phyloP scores from a whole-genome alignment of 1,284 basidiomycete species.

The Flammula alnicola region DNA sequence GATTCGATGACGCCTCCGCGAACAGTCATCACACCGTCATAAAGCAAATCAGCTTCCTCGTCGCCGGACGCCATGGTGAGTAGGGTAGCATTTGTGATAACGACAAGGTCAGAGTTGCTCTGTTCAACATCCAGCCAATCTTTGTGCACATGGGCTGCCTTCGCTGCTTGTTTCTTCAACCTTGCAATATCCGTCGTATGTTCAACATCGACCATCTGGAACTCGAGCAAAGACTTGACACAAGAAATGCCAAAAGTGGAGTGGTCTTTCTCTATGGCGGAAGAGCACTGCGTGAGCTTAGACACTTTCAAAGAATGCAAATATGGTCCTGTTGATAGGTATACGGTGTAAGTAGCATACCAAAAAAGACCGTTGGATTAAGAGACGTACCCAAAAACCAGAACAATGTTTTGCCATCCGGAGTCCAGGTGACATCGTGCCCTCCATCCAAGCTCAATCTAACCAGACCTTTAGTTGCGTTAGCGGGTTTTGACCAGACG shows the following conservation, averaged over 20 bases:
- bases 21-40: slow-evolving; percentile 53
- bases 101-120: slow-evolving; percentile 48
- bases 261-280: slow-evolving; percentile 50
- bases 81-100: slow-evolving; percentile 68
- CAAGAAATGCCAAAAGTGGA: slow-evolving; percentile 64
- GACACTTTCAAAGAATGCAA: slow-evolving; percentile 64
- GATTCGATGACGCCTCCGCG: slow-evolving; percentile 60
- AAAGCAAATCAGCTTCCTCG: slow-evolving; percentile 51
- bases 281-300: slow-evolving; percentile 51
- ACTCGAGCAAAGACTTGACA: slow-evolving; percentile 53
- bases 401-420: slow-evolving; percentile 65
- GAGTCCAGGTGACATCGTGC: slow-evolving; percentile 65
- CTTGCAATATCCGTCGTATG: slow-evolving; percentile 65
- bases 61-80: slow-evolving; percentile 64
- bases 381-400: slow-evolving; percentile 67
- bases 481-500: slow-evolving; percentile 72
- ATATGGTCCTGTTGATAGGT: slow-evolving; percentile 55
- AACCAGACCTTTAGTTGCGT: slow-evolving; percentile 60
- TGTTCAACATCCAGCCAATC: slow-evolving; percentile 18
- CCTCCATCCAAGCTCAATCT: slow-evolving; percentile 73
- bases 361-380: background rate
- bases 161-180: slow-evolving; percentile 54
- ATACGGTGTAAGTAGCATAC: slow-evolving; percentile 3
- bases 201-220: slow-evolving; percentile 59
- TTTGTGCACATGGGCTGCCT: slow-evolving; percentile 25